Conservation (phyloP, 2,329 filamentous ascomycete species). For the Tympanopsis confertula region DNA sequence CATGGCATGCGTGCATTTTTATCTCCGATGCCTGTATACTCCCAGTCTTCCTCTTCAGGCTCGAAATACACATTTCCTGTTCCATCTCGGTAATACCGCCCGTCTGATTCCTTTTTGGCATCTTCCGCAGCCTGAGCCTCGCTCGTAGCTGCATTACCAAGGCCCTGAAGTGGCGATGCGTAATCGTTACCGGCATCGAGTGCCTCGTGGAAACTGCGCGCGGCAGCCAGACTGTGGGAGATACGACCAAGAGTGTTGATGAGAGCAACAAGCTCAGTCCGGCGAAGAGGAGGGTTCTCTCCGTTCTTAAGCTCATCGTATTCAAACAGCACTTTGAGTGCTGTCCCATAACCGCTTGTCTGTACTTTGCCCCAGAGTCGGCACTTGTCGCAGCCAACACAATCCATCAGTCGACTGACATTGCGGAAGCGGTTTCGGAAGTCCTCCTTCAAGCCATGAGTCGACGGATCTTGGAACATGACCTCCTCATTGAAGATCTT, state of each 20-base stretch:
- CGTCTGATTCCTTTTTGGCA: background rate
- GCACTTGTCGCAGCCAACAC: constrained; percentile 96
- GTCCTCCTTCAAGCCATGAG: constrained; percentile 79
- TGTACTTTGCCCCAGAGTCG: constrained; percentile 96
- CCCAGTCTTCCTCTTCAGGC: background rate
- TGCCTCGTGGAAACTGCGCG: constrained; percentile 72
- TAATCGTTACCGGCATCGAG: constrained; percentile 57
- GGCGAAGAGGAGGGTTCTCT: constrained; percentile 33
- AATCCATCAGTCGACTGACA: constrained; percentile 94
- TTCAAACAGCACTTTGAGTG: constrained; percentile 91
- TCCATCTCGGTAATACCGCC: background rate
- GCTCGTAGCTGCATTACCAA: constrained; percentile 10
- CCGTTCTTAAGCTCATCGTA: constrained; percentile 56
- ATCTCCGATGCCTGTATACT: background rate
- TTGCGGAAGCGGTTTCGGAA: constrained; percentile 97
- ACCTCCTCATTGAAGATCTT: constrained; percentile 87
- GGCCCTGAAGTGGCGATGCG: constrained; percentile 27
- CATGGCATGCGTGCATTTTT: background rate
- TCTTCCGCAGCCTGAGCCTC: constrained; percentile 1
- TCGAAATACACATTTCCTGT: background rate
- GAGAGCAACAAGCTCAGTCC: constrained; percentile 61
- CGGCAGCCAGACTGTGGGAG: constrained; percentile 87
- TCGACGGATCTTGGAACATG: constrained; percentile 79
- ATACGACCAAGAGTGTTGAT: constrained; percentile 81
- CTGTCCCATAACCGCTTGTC: constrained; percentile 86